phyloP scores from a whole-genome alignment of 129 eudicot genomes.

The Centrapalus pauciflorus region DNA sequence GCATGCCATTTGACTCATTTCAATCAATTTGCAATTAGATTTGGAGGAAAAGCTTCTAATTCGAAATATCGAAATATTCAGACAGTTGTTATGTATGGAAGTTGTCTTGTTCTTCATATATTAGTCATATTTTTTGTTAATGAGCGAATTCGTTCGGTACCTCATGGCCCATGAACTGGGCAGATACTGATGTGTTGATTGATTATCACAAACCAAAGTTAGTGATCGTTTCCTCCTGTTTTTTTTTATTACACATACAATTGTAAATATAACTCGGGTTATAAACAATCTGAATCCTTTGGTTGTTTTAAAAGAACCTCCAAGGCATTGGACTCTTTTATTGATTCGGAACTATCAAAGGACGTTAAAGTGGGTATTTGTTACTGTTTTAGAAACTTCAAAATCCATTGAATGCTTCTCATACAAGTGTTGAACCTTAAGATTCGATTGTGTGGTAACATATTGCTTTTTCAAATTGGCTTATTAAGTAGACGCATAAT shows the following conservation, averaged over 20 bases:
- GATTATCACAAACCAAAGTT: not conserved
- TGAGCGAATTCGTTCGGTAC: not conserved
- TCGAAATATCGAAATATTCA: not conserved
- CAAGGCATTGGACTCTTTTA: not conserved
- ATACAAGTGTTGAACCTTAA: not conserved
- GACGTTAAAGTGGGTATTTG: not conserved
- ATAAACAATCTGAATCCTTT: constrained; percentile 3
- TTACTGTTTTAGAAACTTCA: constrained; percentile 2
- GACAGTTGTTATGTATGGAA: not conserved
- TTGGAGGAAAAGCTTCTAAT: not conserved
- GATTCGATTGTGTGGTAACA: not conserved
- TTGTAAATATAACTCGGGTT: not conserved
- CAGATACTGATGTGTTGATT: not conserved
- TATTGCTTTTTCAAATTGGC: not conserved
- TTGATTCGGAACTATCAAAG: not conserved
- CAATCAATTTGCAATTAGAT: constrained; percentile 6
- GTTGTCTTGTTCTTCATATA: not conserved
- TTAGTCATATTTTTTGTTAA: not conserved
- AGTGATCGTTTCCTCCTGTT: not conserved
- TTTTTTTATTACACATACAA: not conserved
- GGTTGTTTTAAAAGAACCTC: not conserved
- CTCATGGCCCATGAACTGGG: not conserved
- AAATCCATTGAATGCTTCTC: not conserved
- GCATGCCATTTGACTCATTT: not conserved
- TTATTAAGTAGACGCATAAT: not conserved